phyloP scores from a whole-genome alignment of 2,329 filamentous ascomycete genomes.

The Blumeriella jaapii region DNA sequence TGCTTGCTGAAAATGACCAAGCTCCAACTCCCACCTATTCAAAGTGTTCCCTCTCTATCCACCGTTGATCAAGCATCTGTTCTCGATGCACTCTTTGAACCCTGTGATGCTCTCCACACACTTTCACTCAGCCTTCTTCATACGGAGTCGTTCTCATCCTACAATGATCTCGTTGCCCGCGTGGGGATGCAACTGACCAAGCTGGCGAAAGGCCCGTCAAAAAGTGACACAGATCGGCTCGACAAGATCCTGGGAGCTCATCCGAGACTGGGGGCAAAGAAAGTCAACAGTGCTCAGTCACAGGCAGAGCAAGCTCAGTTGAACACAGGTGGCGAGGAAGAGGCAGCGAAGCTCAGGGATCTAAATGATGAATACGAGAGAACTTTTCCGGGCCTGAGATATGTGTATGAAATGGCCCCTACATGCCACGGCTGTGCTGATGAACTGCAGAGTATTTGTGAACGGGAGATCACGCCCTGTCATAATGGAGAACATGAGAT shows the following conservation, averaged over 20 bases:
- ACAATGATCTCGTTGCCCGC: constrained; percentile 55
- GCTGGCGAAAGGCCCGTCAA: constrained; percentile 40
- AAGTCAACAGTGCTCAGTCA: constrained; percentile 72
- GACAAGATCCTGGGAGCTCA: constrained; percentile 69
- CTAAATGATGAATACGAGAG: constrained; percentile 72
- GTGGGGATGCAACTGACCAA: constrained; percentile 51
- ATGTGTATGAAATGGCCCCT: constrained; percentile 42
- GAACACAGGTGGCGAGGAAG: constrained; percentile 43
- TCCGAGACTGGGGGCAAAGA: constrained; percentile 71
- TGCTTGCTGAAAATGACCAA: constrained; percentile 17
- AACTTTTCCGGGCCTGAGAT: constrained; percentile 71
- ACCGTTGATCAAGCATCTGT: constrained; percentile 42
- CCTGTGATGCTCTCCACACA: constrained; percentile 60
- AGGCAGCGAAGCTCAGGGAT: constrained; percentile 42
- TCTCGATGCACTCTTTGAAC: constrained; percentile 78
- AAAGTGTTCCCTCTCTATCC: constrained; percentile 42
- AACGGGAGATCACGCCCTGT: constrained; percentile 63
- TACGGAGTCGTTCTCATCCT: constrained; percentile 49
- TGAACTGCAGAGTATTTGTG: constrained; percentile 59
- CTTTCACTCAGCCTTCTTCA: constrained; percentile 59
- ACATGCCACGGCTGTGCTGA: constrained; percentile 11
- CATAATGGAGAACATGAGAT: constrained; percentile 74
- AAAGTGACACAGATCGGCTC: constrained; percentile 44
- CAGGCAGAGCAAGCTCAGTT: constrained; percentile 73
- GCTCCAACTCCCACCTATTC: constrained; percentile 43